phyloP scores from a whole-genome alignment of 2,329 filamentous ascomycete genomes.

The Aureobasidium sp. region DNA sequence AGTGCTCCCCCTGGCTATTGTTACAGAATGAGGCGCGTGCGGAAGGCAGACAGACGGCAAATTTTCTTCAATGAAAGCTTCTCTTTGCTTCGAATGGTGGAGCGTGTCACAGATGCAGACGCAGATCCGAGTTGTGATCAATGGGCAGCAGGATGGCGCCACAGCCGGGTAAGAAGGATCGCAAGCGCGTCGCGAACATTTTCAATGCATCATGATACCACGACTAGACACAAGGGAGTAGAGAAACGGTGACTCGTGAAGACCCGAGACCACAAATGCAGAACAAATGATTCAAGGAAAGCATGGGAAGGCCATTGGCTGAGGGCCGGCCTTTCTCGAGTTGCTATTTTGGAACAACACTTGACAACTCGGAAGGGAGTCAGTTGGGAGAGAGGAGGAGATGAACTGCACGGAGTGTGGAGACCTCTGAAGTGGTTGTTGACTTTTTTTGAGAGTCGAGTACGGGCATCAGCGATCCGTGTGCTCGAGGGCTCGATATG shows the following conservation, averaged over 20 bases:
- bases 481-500: background rate
- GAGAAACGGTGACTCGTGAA: background rate
- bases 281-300: background rate
- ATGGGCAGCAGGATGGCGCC: slow-evolving; percentile 10
- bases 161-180: background rate
- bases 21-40: slow-evolving; percentile 12
- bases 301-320: slow-evolving; percentile 10
- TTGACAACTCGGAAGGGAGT: background rate
- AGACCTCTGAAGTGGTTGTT: background rate
- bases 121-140: slow-evolving; percentile 8
- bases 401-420: slow-evolving; percentile 2
- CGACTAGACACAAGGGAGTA: background rate
- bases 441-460: background rate
- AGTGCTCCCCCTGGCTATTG: background rate
- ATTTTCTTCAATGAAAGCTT: slow-evolving; percentile 11
- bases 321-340: background rate
- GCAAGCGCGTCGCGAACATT: slow-evolving; percentile 1
- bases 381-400: background rate
- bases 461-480: background rate
- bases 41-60: slow-evolving; percentile 7
- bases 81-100: slow-evolving; percentile 7
- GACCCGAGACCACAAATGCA: background rate
- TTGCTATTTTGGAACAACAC: slow-evolving; percentile 1
- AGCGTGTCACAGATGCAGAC: slow-evolving; percentile 6
- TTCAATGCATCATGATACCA: background rate